Base-by-base conservation (phyloP, 106 monocot genomes). In the Cymbidium sinense region DNA sequence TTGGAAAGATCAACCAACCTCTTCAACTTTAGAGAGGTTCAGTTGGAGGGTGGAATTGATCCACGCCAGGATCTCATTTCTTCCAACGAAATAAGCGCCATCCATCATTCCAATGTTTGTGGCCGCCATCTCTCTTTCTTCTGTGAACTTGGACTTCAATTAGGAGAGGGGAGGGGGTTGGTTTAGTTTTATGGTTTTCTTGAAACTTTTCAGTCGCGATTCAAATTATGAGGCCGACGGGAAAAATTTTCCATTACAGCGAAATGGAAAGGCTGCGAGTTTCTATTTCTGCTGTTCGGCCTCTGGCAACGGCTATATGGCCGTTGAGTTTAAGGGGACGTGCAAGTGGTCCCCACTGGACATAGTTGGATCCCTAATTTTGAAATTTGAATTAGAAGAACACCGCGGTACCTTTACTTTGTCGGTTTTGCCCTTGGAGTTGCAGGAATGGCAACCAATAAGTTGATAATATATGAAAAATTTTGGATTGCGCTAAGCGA, bases 21-120 rank as follows among this genome's bases (percentile, higher is more conserved):
- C 98, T 77, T 98, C 98, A 62, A 98, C 98, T 82, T 90, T 98
- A 73, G 90, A 86, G 84, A 98, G 88, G 50, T 84, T 88, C 84
- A 98, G 98, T n/a, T 92, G 90, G 79, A 98, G 98, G 20, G 98
- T 90, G 74, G 94, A 84, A 85, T 98, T 98, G 84, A 98, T 92
- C 98, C 98, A 98, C 19, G 94, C 78, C 50, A 98, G 81, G 85
- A 98, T 94, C 90, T 98, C 98, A 36, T 76, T 79, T 43, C 98
- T 80, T 20, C 94, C 92, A 9, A 98, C 98, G 82, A 98, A 98
- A 88, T 98, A 98, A 4, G 98, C 98, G 20, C 87, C 52, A 64
- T 98, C 98, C 98, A 94, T 98, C 90, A 90, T 98, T 58, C 98
- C 98, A 20, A 98, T 98, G 74, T 86, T 98, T 44, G 92, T 86